Evolutionary conservation across 2,329 filamentous ascomycete species (phyloP), one percentile per base, ranked within the genome.

Genomic region (Aspergillus chevalieri): DNA sequence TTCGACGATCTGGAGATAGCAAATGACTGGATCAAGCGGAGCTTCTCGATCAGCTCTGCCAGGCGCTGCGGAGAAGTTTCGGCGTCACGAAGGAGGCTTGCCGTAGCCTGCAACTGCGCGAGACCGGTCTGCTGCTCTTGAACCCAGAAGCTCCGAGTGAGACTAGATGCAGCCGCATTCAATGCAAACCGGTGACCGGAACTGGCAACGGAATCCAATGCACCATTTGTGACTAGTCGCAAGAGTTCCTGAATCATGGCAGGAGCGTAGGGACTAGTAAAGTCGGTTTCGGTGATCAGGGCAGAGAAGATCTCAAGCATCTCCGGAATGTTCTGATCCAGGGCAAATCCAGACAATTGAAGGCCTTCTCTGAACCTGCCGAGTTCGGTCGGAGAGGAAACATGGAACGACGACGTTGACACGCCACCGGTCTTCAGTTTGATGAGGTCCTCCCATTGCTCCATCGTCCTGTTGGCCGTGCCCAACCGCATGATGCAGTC

Each of bases 341-440:
- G 73, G 0, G 91, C 91, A 74, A 87, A 95, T 14, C 93, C 92
- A 3, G 84, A 84, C 49, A 97, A 84, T 10, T 86, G 81, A 22
- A 98, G 74, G 0, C 93, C 93, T 70, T 98, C 93, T 15, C 81
- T 83, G 7, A 84, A 86, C 22, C 79, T 75, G 26, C 80, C 78
- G 48, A 88, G 82, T 56, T 92, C 82, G 1, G 78, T 79, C 0
- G 92, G 89, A 2, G 84, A 89, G 0, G 91, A 82, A 0, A 86
- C 84, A n/a, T 86, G 82, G 70, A 94, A 87, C 58, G 95, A 91
- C 1, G 86, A 84, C 14, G 94, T 84, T 2, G 85, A 87, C 34
- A 98, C 81, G 8, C 93, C 93, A 17, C 93, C 93, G 1, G 93
- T 97, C 74, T 94, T 95, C 26, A 97, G 79, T 69, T 97, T 97